phyloP scores from a whole-genome alignment of 805 yeast species.

The Candida piceae region DNA sequence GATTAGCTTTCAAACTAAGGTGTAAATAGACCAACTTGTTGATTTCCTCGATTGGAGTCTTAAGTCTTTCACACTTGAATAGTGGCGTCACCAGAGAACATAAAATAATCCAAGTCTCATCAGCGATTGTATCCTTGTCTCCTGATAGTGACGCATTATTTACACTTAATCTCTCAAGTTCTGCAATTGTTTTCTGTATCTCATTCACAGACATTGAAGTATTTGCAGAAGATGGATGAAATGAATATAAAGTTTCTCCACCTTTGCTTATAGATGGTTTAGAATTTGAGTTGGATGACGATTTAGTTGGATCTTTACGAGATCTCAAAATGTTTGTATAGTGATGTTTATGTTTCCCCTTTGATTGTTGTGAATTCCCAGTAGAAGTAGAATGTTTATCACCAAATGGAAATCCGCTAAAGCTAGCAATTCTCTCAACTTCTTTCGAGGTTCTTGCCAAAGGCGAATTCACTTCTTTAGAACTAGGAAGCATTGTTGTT shows the following conservation, averaged over 20 bases:
- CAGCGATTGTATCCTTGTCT: constrained; percentile 38
- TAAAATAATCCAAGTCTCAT: constrained; percentile 47
- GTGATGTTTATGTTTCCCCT: constrained; percentile 21
- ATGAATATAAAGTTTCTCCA: constrained; percentile 33
- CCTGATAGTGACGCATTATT: constrained; percentile 25
- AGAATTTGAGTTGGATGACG: constrained; percentile 37
- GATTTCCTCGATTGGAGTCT: constrained; percentile 53
- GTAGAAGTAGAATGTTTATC: constrained; percentile 4
- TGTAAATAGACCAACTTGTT: constrained; percentile 41
- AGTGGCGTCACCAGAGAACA: constrained; percentile 39
- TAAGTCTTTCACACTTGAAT: constrained; percentile 42
- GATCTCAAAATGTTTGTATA: constrained; percentile 25
- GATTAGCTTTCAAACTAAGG: constrained; percentile 20
- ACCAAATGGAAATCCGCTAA: constrained; percentile 9
- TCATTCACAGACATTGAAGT: constrained; percentile 26
- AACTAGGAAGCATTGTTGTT: constrained; percentile 20
- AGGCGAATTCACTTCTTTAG: constrained; percentile 27
- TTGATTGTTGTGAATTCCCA: constrained; percentile 8
- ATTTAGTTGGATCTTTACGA: constrained; percentile 28
- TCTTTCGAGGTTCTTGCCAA: constrained; percentile 27
- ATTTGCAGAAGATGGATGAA: constrained; percentile 25
- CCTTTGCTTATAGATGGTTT: constrained; percentile 26
- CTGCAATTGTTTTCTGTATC: constrained; percentile 26
- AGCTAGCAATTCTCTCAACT: constrained; percentile 27
- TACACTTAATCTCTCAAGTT: constrained; percentile 25